Conservation (phyloP, 257 asterid species). For the Nyctanthes arbortristis region DNA sequence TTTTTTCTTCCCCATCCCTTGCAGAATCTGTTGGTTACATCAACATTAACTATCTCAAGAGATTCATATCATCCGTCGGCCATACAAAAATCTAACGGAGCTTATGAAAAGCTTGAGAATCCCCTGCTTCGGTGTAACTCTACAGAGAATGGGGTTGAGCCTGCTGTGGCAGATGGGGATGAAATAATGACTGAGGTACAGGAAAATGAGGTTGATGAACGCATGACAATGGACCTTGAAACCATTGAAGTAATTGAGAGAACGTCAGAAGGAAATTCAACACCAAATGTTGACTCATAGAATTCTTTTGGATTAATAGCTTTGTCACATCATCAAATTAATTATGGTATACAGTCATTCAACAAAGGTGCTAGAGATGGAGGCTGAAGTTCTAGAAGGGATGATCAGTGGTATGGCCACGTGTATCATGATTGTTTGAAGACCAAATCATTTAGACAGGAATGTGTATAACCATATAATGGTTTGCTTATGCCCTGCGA, state of each 20-base stretch:
- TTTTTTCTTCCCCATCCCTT: conserved; percentile 2
- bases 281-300: conserved; percentile 46
- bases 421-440: conserved; percentile 1
- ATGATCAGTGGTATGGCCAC: neutral
- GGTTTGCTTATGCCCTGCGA: neutral
- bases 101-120: conserved; percentile 35
- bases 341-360: neutral
- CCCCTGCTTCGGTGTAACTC: conserved; percentile 26
- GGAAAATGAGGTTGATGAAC: conserved; percentile 57
- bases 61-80: conserved; percentile 41
- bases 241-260: conserved; percentile 54
- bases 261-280: conserved; percentile 59
- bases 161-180: conserved; percentile 53
- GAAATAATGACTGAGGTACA: conserved; percentile 84
- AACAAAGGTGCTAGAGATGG: conserved; percentile 2
- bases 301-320: neutral
- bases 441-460: neutral
- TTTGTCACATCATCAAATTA: neutral
- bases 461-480: neutral
- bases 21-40: conserved; percentile 83
- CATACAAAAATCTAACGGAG: conserved; percentile 41
- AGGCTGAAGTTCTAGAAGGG: neutral
- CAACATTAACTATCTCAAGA: conserved; percentile 49
- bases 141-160: conserved; percentile 57
- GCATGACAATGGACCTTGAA: conserved; percentile 65